Percentiles rank a stretch among this genome's conserved stretches.
Evolutionary conservation across 345 rosid species (phyloP).

Genomic region (Brassica incana): DNA sequence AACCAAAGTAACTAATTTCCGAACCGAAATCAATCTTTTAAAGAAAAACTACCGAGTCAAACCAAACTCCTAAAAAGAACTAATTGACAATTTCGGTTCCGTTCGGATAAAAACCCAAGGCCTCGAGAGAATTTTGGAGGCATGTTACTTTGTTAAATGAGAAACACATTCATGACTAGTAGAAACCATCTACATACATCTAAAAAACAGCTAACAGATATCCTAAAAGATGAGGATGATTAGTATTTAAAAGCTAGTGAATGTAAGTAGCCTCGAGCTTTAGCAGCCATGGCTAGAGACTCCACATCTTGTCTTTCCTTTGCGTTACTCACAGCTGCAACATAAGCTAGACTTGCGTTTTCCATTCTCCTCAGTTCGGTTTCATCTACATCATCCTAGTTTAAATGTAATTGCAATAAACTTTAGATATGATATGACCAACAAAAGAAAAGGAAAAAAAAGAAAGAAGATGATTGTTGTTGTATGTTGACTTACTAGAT

Average conservation of each 20-base stretch:
- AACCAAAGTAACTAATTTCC: no score
- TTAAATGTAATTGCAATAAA: neutral
- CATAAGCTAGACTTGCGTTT: conserved; percentile 75
- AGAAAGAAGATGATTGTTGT: neutral
- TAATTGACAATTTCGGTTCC: no score
- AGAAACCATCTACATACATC: no score
- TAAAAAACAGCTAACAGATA: no score
- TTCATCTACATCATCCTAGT: conserved; percentile 57
- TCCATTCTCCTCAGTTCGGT: conserved; percentile 53
- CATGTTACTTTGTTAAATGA: no score
- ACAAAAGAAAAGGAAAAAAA: neutral
- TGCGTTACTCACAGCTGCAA: conserved; percentile 63
- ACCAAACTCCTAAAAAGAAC: no score
- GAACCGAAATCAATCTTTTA: no score
- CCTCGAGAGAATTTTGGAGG: no score
- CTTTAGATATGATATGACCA: conserved; percentile 17
- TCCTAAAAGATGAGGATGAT: neutral
- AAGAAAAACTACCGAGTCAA: no score
- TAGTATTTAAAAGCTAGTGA: conserved; percentile 56
- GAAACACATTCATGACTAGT: no score
- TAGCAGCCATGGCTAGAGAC: conserved; percentile 71
- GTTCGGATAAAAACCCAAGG: no score
- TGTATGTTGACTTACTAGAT: conserved; percentile 52
- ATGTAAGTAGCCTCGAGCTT: conserved; percentile 65
- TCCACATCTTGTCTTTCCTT: conserved; percentile 83